Evolutionary conservation across 345 rosid species (phyloP).

Genomic region (Euphorbia peplus): DNA sequence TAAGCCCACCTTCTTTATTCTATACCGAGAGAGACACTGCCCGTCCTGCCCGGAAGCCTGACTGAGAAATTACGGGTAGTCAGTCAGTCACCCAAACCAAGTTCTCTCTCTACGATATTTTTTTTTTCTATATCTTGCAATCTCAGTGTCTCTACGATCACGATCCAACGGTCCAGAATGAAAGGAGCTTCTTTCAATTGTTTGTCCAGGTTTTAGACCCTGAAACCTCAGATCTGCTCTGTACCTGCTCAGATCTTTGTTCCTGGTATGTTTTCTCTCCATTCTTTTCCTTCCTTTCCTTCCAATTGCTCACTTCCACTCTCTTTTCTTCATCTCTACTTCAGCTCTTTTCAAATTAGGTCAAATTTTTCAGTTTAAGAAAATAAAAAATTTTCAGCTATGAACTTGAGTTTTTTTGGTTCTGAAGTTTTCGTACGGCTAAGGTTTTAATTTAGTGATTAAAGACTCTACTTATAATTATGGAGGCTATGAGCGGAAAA

Average conservation of each 20-base stretch:
- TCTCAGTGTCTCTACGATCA: conserved; percentile 39
- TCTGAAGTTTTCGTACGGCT: background rate
- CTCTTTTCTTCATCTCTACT: background rate
- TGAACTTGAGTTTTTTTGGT: background rate
- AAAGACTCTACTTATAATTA: no score
- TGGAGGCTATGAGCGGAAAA: no score
- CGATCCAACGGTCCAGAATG: conserved; percentile 63
- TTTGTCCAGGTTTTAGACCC: conserved; percentile 36
- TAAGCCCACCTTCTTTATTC: conserved; percentile 15
- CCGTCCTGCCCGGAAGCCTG: conserved; percentile 30
- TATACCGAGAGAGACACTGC: conserved; percentile 12
- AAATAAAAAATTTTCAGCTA: background rate
- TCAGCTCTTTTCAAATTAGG: background rate
- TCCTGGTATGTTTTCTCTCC: conserved; percentile 32
- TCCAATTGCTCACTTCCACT: background rate
- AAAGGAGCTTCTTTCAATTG: conserved; percentile 25
- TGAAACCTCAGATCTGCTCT: conserved; percentile 43
- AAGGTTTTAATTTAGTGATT: background rate
- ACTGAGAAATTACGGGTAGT: conserved; percentile 45
- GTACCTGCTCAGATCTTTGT: conserved; percentile 36
- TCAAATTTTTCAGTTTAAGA: background rate
- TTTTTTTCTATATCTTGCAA: conserved; percentile 33
- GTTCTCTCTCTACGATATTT: conserved; percentile 18
- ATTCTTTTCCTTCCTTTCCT: background rate
- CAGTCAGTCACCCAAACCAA: conserved; percentile 23